Evolutionary conservation across 106 monocot genomes (phyloP).

Genomic region (Agapanthus africanus): DNA sequence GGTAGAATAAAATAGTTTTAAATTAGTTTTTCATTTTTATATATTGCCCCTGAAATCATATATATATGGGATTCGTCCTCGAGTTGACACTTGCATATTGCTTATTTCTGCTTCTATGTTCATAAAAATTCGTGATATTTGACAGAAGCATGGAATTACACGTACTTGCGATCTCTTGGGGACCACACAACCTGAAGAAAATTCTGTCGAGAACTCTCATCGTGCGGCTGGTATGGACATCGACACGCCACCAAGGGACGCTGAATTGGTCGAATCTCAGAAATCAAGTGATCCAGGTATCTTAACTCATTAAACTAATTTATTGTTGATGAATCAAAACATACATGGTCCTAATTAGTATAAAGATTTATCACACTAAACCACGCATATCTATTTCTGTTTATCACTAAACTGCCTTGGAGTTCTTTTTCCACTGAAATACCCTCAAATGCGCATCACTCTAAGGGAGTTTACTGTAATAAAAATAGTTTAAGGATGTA

Average conservation of each 20-base stretch:
- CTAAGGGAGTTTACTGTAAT: background rate
- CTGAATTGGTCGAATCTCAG: constrained; percentile 12
- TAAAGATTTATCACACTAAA: too few relatives aligned
- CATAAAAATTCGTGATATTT: background rate
- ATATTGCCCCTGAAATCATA: too few relatives aligned
- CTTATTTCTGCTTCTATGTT: background rate
- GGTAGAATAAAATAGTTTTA: too few relatives aligned
- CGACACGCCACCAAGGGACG: background rate
- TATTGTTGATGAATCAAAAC: too few relatives aligned
- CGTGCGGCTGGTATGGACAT: constrained; percentile 1
- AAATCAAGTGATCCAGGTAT: constrained; percentile 18
- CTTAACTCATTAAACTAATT: background rate
- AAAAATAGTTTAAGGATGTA: background rate
- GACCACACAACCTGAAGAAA: constrained; percentile 19
- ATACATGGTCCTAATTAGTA: background rate
- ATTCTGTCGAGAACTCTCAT: background rate
- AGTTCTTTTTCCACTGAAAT: too few relatives aligned
- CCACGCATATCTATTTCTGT: background rate
- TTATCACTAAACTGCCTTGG: too few relatives aligned
- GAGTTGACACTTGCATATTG: background rate
- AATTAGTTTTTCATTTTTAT: too few relatives aligned
- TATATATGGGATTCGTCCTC: too few relatives aligned
- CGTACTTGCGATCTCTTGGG: constrained; percentile 32
- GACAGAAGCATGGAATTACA: constrained; percentile 45
- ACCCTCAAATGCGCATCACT: too few relatives aligned